A percentile compares a stretch with the other conserved stretches of the same genome.
Evolutionary conservation across 805 yeast species (phyloP).

Genomic region (Wickerhamomyces rabaulensis): DNA sequence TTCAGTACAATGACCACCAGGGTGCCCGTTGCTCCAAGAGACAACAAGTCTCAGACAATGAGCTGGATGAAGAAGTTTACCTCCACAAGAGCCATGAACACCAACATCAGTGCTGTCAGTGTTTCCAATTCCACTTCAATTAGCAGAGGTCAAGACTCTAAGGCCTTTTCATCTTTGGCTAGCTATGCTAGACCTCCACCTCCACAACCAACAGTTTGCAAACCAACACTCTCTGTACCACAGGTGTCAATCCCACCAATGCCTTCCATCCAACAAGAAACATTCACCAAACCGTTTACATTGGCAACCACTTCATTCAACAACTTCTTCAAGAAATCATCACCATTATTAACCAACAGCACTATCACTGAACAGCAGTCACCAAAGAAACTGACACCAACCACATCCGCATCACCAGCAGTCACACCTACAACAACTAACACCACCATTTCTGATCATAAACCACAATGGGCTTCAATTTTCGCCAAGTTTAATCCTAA

Average conservation of each 20-base stretch:
- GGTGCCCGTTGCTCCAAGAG: slow-evolving; percentile 16
- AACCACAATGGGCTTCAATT: slow-evolving; percentile 13
- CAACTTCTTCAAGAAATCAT: background rate
- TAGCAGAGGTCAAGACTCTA: background rate
- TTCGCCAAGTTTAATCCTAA: slow-evolving; percentile 12
- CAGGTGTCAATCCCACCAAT: background rate
- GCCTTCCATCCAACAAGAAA: background rate
- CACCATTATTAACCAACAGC: background rate
- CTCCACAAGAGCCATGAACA: slow-evolving; percentile 2
- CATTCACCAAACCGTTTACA: background rate
- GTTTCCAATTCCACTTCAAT: background rate
- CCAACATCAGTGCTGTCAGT: slow-evolving; percentile 6
- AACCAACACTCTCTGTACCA: background rate
- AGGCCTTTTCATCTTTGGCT: background rate
- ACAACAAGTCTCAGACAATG: slow-evolving; percentile 20
- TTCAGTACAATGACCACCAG: slow-evolving; percentile 21
- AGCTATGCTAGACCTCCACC: background rate
- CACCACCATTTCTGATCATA: background rate
- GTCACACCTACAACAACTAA: background rate
- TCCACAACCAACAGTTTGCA: background rate
- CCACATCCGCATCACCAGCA: background rate
- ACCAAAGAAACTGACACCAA: background rate
- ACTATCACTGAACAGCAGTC: background rate
- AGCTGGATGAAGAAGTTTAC: slow-evolving; percentile 23
- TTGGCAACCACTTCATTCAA: background rate